Base-by-base conservation (phyloP, 2,329 filamentous ascomycete species). In the Penicillium sp. region DNA sequence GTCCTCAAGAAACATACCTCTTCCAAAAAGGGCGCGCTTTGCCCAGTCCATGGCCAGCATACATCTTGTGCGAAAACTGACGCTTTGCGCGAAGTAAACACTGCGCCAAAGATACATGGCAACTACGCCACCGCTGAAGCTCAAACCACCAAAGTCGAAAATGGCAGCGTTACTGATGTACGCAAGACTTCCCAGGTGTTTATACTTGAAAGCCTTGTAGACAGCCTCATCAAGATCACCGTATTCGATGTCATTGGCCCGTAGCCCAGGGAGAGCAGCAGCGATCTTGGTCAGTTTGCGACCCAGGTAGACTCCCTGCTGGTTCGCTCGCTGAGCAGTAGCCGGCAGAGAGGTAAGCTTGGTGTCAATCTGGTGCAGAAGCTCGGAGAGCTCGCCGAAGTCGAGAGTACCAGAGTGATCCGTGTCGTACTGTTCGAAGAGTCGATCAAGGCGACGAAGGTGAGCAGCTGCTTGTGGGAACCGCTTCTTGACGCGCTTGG, bases 11-110 rank as follows among this genome's bases (percentile, higher is more conserved):
- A 48, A 75, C 84, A 75, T 72, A 96, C 91, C 93, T 84, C 93
- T 80, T 58, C 93, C 93, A 74, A 98, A 98, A 24, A 98, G 71
- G 9, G 89, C 88, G 66, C 94, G 80, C 81, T 97, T 98, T n/a
- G 83, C 84, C 93, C 93, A 98, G 68, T 98, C 93, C 93, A 98
- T 96, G 13, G 90, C 90, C 70, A 98, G 76, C 63, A 98, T 71
- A 55, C 89, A 81, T 53, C 91, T 81, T 26, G 93, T 98, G 58
- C 93, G 77, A 50, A 97, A 79, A 69, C 90, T 96, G 41, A 98
- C 93, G 64, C 89, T 95, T 76, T 98, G 89, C 9, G 93, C 90
- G 74, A 98, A 98, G 72, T 98, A 98, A 11, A 96, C 85, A 55
- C 88, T 90, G 53, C 93, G 78, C 93, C 93, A 98, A 32, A 95